Evolutionary conservation across 768 basidiomycete genomes (phyloP).

Genomic region (Harrya chromipes): DNA sequence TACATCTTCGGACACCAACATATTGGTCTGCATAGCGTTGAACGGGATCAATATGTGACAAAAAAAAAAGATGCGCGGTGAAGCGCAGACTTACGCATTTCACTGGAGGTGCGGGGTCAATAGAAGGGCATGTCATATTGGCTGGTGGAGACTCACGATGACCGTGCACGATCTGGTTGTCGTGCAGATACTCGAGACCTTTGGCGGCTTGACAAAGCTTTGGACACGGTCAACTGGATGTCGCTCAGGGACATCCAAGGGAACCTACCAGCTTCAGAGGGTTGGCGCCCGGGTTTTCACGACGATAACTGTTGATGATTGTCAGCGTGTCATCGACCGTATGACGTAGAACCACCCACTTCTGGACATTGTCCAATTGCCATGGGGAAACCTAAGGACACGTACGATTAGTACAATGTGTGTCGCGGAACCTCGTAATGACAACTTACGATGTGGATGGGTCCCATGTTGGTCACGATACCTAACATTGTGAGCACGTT

Average conservation of each 20-base stretch:
- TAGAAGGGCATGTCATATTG: not conserved
- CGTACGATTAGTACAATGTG: not conserved
- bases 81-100: constrained; percentile 50
- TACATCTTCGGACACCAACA: constrained; percentile 52
- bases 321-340: not conserved
- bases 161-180: constrained; percentile 51
- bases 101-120: constrained; percentile 35
- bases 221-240: not conserved
- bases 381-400: constrained; percentile 53
- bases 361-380: constrained; percentile 55
- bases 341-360: constrained; percentile 33
- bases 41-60: constrained; percentile 1
- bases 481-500: constrained; percentile 50
- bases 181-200: constrained; percentile 58
- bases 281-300: constrained; percentile 34
- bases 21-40: constrained; percentile 43
- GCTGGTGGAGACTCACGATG: constrained; percentile 43
- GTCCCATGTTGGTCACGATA: constrained; percentile 51
- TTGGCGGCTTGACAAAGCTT: constrained; percentile 53
- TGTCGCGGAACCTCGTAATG: not conserved
- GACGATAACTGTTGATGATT: constrained; percentile 38
- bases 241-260: not conserved
- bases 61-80: not conserved
- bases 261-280: constrained; percentile 40
- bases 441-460: constrained; percentile 45